These are phyloP conservation scores for Stephanodiscus minutulus DNA, from an alignment of 108 stramenopile species.

Conservation along the genomic window DNA sequence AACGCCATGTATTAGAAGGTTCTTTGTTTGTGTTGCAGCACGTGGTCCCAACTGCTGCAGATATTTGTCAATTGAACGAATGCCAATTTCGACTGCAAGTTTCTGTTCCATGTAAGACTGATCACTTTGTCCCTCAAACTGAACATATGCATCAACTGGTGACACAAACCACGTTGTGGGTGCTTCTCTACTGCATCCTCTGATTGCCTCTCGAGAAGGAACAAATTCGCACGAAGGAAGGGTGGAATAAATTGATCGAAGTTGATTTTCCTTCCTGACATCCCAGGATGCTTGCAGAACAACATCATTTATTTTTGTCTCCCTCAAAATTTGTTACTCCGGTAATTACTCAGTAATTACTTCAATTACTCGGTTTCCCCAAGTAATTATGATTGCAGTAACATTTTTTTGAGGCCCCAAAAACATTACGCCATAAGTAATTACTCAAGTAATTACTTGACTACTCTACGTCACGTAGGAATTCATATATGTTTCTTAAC, in stretches of 20 bases:
- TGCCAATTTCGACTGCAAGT: background rate
- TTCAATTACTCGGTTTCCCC: background rate
- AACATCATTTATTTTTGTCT: background rate
- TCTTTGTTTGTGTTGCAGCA: background rate
- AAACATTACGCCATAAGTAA: too few species aligned
- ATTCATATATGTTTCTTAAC: background rate
- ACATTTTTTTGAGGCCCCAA: background rate
- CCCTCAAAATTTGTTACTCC: too few species aligned
- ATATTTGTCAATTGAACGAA: background rate
- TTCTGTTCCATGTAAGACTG: background rate
- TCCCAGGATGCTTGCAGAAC: background rate
- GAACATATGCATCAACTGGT: background rate
- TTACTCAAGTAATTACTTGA: too few species aligned
- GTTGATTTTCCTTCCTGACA: background rate
- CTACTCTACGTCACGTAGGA: background rate
- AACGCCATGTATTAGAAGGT: background rate
- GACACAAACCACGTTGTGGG: background rate
- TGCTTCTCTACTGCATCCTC: background rate
- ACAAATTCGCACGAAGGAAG: background rate
- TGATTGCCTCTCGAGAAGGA: background rate
- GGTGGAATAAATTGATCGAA: background rate
- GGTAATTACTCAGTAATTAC: background rate
- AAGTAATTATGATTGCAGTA: background rate
- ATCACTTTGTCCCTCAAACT: constrained; percentile 1
- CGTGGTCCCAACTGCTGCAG: background rate